Base-by-base conservation (phyloP, 2,329 filamentous ascomycete species). In the Ilyonectria sp. region DNA sequence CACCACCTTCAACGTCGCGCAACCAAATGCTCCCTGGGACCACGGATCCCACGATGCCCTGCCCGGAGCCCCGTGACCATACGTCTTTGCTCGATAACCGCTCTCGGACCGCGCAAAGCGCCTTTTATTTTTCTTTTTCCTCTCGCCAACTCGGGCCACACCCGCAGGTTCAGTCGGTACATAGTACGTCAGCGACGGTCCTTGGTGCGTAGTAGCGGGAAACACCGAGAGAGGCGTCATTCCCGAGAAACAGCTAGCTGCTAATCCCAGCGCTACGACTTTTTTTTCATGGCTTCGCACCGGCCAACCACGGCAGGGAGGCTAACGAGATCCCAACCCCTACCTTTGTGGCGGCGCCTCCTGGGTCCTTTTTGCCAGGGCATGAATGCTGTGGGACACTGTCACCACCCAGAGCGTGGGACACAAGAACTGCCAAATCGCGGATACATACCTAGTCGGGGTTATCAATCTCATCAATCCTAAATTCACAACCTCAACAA, bases 141-240 rank as follows among this genome's bases (percentile, higher is more conserved):
- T 63, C 47, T 40, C 63, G 35, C 17, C 46, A 46, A 52, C 52
- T 58, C 62, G 21, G 55, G 17, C 40, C 26, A 52, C 46, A 47
- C 63, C 57, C 57, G 23, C 52, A 46, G 17, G 23, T 43, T 33
- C 50, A 49, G 31, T 31, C n/a, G n/a, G 44, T 65, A 65, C 63
- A 44, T 65, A 13, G 44, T 65, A 65, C 63, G 50, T 65, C 63
- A 56, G 63, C 57, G 33, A 33, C 26, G 15, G 29, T 53, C 23
- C 47, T 33, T 43, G 47, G 61, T 59, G 60, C 58, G 60, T 64
- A 73, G 65, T 64, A 61, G 68, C 74, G 74, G 74, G 60, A 75
- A 53, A 75, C 74, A 76, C 74, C 74, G 74, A 75, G 72, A 64
- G 72, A 72, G 57, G 71, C 62, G 69, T 75, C 71, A 75, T 75